Base-by-base conservation (phyloP, 73 alveolate species). In the Blepharisma japonicum region DNA sequence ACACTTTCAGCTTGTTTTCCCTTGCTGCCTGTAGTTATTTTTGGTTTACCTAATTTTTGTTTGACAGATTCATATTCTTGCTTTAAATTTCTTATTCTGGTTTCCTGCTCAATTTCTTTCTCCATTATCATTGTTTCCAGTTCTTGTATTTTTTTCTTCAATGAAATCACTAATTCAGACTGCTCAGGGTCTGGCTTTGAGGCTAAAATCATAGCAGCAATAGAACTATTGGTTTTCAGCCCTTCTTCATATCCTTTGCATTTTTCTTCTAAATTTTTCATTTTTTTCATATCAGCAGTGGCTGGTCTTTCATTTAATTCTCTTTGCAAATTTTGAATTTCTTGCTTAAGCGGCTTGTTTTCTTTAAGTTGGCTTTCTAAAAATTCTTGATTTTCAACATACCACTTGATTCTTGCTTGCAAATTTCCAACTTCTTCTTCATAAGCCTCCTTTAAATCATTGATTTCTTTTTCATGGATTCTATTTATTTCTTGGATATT, bases 201-300 rank as follows among this genome's bases (percentile, higher is more conserved):
- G 6, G 81, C 81, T 71, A 27, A 6, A 47, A 71, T 71, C n/a
- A 71, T 6, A 21, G 68, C 39, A 27, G 81, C 32, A 32, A 71
- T 18, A 0, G 71, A 20, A 7, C 45, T 47, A 6, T 18, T 54
- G 7, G 32, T 39, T 71, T 54, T 54, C 21, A 45, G 25, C 7
- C 27, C 50, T 21, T 71, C 72, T 71, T 71, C 72, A 11, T 23
- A 32, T 27, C 42, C 21, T 49, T 76, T 7, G 49, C 21, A 46
- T 27, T 71, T 11, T 27, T 71, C 72, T 71, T 71, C 81, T 49
- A 45, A 18, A 76, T 23, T 47, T 45, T 54, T 71, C 42, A 45
- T 18, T 49, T 76, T 54, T 2, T 23, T 46, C 18, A 27, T 71
- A 9, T 71, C 27, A 8, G 27, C 14, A 8, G 9, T 56, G 9